Evolutionary conservation across 2,329 filamentous ascomycete genomes (phyloP).

Genomic region (Cytospora chrysosperma): DNA sequence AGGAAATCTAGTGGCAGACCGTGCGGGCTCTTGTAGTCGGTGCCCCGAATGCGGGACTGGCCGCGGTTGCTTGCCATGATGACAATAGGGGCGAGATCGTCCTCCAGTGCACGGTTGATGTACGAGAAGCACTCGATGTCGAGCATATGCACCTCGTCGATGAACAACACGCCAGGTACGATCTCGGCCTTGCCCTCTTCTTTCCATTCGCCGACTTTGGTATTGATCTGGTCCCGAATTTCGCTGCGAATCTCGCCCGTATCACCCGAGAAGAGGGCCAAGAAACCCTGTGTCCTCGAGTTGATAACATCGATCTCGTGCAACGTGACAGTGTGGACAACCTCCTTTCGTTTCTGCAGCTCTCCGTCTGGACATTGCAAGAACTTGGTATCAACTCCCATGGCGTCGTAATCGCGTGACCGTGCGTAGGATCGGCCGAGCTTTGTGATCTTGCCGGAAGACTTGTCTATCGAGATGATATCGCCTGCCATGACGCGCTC

Average conservation of each 20-base stretch:
- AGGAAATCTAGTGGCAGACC: conserved; percentile 94
- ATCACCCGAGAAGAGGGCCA: conserved; percentile 95
- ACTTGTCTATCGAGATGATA: conserved; percentile 98
- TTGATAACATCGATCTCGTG: conserved; percentile 99
- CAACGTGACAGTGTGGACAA: conserved; percentile 92
- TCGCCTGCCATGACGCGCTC: conserved; percentile 98
- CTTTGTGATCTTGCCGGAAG: conserved; percentile 96
- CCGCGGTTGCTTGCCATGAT: conserved; percentile 99
- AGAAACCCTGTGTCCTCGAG: conserved; percentile 95
- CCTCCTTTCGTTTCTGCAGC: conserved; percentile 94
- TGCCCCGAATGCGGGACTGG: conserved; percentile 86
- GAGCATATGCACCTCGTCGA: conserved; percentile 99
- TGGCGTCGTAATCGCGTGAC: conserved; percentile 96
- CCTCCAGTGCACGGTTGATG: conserved; percentile 94
- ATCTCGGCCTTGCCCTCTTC: conserved; percentile 99
- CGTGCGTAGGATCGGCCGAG: conserved; percentile 91
- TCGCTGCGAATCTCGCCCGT: conserved; percentile 97
- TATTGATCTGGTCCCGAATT: conserved; percentile 98
- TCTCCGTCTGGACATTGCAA: conserved; percentile 97
- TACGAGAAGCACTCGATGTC: conserved; percentile 98
- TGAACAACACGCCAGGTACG: conserved; percentile 93
- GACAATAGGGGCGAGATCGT: conserved; percentile 91
- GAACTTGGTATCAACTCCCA: conserved; percentile 98
- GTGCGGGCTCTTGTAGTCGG: conserved; percentile 89
- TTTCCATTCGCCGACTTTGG: conserved; percentile 98